These are phyloP conservation scores for Sarcomyxa edulis DNA, from an alignment of 768 basidiomycete species.

Conservation along the genomic window DNA sequence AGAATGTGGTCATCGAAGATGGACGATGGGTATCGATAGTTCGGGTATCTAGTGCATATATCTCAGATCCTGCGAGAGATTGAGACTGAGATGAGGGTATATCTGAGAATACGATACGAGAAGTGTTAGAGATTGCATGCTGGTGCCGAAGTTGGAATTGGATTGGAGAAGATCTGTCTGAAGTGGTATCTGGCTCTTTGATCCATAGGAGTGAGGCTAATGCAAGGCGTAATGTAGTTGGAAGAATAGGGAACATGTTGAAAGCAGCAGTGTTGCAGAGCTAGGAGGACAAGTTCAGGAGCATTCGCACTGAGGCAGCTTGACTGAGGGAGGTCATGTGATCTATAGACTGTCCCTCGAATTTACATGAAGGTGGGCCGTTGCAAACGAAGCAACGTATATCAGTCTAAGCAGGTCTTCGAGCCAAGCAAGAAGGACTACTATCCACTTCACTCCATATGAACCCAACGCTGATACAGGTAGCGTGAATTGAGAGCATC, in stretches of 20 bases:
- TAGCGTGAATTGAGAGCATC: conserved; percentile 1
- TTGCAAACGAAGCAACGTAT: too few relatives aligned
- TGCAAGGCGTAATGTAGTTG: conserved; percentile 34
- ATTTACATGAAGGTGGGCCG: too few relatives aligned
- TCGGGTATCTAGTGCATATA: conserved; percentile 37
- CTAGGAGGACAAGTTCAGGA: too few relatives aligned
- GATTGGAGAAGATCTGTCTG: conserved; percentile 27
- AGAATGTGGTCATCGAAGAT: conserved; percentile 34
- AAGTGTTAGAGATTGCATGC: conserved; percentile 50
- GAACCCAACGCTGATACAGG: not conserved
- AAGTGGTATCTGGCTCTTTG: conserved; percentile 21
- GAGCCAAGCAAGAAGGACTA: too few relatives aligned
- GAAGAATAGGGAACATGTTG: conserved; percentile 36
- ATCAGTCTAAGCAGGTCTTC: too few relatives aligned
- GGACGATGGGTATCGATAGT: conserved; percentile 39
- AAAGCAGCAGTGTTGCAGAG: too few relatives aligned
- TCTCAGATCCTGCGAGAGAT: conserved; percentile 18
- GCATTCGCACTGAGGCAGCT: too few relatives aligned
- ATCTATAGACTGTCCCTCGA: too few relatives aligned
- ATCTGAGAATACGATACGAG: conserved; percentile 57
- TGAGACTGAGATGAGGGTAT: conserved; percentile 26
- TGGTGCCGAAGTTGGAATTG: conserved; percentile 64
- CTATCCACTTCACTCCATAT: too few relatives aligned
- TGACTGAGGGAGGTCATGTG: too few relatives aligned
- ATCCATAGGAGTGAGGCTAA: conserved; percentile 38